These are phyloP conservation scores for Lactarius akahatsu DNA, from an alignment of 768 basidiomycete species.

Conservation along the genomic window DNA sequence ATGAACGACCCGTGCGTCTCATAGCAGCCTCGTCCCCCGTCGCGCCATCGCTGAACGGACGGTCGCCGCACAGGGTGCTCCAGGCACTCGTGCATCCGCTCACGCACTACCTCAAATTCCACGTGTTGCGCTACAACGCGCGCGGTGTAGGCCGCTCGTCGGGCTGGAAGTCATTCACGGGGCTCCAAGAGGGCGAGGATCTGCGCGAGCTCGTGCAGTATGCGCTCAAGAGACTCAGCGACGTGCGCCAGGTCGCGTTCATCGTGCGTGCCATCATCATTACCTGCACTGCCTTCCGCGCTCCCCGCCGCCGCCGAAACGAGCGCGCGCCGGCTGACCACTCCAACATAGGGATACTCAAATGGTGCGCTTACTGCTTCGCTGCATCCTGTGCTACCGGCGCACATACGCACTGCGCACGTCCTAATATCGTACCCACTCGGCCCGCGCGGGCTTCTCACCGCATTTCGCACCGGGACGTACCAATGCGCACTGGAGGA, in stretches of 20 bases:
- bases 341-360: constrained; percentile 67
- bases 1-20: constrained; percentile 72
- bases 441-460: constrained; percentile 63
- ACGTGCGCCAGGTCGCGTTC: constrained; percentile 54
- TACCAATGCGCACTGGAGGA: constrained; percentile 54
- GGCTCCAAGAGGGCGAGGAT: constrained; percentile 67
- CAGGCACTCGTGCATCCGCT: constrained; percentile 43
- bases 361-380: constrained; percentile 75
- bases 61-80: constrained; percentile 43
- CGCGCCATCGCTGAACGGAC: not conserved
- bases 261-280: constrained; percentile 49
- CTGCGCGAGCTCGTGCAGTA: constrained; percentile 60
- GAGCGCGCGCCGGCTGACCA: not conserved
- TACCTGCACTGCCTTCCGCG: not conserved
- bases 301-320: not conserved
- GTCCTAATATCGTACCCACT: constrained; percentile 77
- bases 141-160: constrained; percentile 74
- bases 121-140: constrained; percentile 72
- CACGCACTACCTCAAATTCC: constrained; percentile 45
- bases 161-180: constrained; percentile 73
- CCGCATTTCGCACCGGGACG: constrained; percentile 57
- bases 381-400: constrained; percentile 53
- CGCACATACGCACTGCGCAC: constrained; percentile 57
- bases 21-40: not conserved
- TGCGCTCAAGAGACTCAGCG: constrained; percentile 44